These are phyloP conservation scores for Sugiyamaella boreocaroliniensis DNA, from an alignment of 805 yeast species.

Conservation along the genomic window DNA sequence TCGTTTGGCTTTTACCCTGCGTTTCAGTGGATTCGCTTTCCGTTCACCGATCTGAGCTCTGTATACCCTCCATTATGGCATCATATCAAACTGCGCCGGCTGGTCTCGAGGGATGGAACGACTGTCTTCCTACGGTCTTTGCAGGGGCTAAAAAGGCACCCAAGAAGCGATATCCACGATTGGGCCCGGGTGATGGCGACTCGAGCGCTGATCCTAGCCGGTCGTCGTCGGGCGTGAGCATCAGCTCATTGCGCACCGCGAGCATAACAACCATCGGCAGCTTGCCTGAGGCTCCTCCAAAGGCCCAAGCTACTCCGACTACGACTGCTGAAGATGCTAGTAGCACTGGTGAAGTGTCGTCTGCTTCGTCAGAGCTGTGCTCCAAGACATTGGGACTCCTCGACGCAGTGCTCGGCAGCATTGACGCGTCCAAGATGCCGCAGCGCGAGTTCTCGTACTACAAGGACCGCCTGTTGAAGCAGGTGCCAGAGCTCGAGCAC, in stretches of 20 bases:
- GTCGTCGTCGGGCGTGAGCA: conserved; percentile 2
- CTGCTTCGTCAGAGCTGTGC: neutral
- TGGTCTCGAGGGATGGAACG: conserved; percentile 48
- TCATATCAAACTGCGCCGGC: neutral
- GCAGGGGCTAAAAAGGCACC: conserved; percentile 5
- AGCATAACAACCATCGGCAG: neutral
- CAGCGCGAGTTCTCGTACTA: conserved; percentile 22
- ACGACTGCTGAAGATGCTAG: neutral
- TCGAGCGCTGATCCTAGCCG: neutral
- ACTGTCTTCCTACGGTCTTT: conserved; percentile 41
- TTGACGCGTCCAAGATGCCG: conserved; percentile 11
- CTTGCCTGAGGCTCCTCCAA: neutral
- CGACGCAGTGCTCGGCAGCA: conserved; percentile 5
- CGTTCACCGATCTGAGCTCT: too few species aligned
- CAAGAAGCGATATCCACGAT: neutral
- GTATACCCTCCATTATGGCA: neutral
- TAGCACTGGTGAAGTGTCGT: neutral
- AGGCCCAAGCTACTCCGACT: neutral
- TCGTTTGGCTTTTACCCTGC: too few species aligned
- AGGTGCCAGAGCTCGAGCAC: conserved; percentile 15
- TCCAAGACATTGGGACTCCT: conserved; percentile 1
- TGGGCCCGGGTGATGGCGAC: neutral
- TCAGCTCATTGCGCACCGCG: conserved; percentile 8
- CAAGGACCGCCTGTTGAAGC: conserved; percentile 17
- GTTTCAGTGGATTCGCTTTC: too few species aligned